These are phyloP conservation scores for Sporisorium graminicola DNA, from an alignment of 1,284 basidiomycete genomes.

Conservation along the genomic window DNA sequence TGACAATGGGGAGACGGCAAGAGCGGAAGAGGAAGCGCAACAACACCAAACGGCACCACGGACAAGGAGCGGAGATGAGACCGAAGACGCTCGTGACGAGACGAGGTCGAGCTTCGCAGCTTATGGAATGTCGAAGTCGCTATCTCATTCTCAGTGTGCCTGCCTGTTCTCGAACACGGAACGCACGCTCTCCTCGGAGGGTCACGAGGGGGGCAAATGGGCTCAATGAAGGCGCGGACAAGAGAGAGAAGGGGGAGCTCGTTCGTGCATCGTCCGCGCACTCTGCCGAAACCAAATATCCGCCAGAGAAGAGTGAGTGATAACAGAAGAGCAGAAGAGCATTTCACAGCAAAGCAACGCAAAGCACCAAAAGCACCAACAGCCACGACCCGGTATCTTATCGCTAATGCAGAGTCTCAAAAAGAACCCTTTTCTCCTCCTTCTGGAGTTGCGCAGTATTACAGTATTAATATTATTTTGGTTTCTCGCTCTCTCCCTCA, in stretches of 20 bases:
- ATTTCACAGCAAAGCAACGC: too few relatives aligned
- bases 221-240: too few relatives aligned
- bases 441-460: too few relatives aligned
- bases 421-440: neutral
- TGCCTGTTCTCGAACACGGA: too few relatives aligned
- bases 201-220: neutral
- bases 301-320: neutral
- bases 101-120: neutral
- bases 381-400: neutral
- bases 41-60: neutral
- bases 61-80: conserved; percentile 13
- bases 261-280: conserved; percentile 25
- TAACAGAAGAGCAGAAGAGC: too few relatives aligned
- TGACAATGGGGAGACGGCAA: too few relatives aligned
- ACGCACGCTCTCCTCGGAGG: neutral
- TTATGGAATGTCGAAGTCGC: neutral
- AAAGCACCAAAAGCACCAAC: too few relatives aligned
- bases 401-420: neutral
- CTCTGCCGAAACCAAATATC: conserved; percentile 18
- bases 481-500: too few relatives aligned
- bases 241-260: neutral
- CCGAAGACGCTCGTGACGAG: neutral
- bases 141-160: too few relatives aligned
- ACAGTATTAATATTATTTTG: too few relatives aligned
- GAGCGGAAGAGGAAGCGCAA: neutral